These are phyloP conservation scores for Myriosclerotinia scirpicola DNA, from an alignment of 2,329 filamentous ascomycete species.

Conservation along the genomic window DNA sequence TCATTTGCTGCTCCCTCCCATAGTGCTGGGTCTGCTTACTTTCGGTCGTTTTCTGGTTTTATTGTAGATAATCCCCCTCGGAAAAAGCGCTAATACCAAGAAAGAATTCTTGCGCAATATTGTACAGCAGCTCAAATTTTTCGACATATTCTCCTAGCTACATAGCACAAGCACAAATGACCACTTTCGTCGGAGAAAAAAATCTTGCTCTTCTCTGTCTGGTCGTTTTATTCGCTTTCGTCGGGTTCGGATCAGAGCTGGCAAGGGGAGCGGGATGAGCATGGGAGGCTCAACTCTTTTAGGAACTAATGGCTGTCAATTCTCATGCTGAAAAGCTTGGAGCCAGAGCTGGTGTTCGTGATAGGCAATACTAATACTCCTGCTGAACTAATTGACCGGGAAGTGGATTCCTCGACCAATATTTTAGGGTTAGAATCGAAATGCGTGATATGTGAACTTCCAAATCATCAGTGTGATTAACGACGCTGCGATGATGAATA, in stretches of 20 bases:
- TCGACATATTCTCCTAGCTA: conserved; percentile 23
- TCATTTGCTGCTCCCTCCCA: background rate
- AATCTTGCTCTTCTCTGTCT: background rate
- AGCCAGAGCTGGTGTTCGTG: conserved; percentile 5
- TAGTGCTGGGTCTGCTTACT: conserved; percentile 13
- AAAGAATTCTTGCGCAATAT: conserved; percentile 21
- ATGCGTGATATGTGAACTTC: conserved; percentile 1
- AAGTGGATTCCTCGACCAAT: conserved; percentile 26
- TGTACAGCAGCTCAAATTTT: conserved; percentile 22
- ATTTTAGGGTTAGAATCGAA: conserved; percentile 22
- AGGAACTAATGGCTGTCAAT: conserved; percentile 22
- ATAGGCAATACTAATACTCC: conserved; percentile 8
- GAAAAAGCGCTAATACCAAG: conserved; percentile 7
- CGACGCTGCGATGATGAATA: conserved; percentile 12
- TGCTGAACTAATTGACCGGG: conserved; percentile 2
- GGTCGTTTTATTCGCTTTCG: background rate
- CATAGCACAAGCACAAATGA: conserved; percentile 21
- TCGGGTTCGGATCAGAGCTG: conserved; percentile 17
- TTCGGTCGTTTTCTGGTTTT: background rate
- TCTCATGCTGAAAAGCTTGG: conserved; percentile 16
- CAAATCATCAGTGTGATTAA: background rate
- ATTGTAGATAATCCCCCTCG: conserved; percentile 1
- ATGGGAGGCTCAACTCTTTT: conserved; percentile 9
- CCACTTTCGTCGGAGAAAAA: conserved; percentile 8
- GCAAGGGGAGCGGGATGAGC: conserved; percentile 8